These are phyloP conservation scores for Chlamydomonas incerta DNA, from an alignment of 139 green algal genomes.

Conservation along the genomic window DNA sequence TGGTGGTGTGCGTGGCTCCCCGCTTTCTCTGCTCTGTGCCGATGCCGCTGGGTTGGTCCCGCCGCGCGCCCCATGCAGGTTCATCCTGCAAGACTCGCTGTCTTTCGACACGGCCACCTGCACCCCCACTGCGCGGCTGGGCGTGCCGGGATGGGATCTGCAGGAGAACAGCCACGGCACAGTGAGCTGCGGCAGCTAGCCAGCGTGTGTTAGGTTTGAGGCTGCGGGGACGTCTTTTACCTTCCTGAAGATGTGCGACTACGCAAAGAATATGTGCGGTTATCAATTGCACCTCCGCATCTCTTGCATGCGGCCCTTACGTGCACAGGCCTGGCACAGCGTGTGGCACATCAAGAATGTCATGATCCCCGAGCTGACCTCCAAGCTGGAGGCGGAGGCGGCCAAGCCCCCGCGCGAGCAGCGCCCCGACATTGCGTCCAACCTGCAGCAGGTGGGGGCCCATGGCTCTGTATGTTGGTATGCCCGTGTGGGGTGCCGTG, in stretches of 20 bases:
- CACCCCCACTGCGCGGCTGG: background rate
- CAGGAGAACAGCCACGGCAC: background rate
- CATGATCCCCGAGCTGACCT: background rate
- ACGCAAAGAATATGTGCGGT: background rate
- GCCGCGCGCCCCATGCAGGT: too few relatives aligned
- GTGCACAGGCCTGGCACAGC: background rate
- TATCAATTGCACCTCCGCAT: background rate
- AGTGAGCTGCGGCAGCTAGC: too few relatives aligned
- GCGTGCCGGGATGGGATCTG: background rate
- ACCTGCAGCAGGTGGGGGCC: background rate
- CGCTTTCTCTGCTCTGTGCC: too few relatives aligned
- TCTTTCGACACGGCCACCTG: background rate
- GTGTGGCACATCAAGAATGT: background rate
- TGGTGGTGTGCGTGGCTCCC: too few relatives aligned
- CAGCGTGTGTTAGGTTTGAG: too few relatives aligned
- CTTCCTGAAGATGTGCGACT: too few relatives aligned
- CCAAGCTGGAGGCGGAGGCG: background rate
- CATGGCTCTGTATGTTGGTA: too few relatives aligned
- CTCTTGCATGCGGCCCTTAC: too few relatives aligned
- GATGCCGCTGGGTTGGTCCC: too few relatives aligned
- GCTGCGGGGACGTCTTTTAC: too few relatives aligned
- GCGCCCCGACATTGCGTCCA: background rate
- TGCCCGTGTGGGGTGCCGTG: too few relatives aligned
- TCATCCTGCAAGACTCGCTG: background rate
- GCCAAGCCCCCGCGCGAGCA: background rate